phyloP scores from a whole-genome alignment of 2,329 filamentous ascomycete species.

The Raffaelea ambrosiae region DNA sequence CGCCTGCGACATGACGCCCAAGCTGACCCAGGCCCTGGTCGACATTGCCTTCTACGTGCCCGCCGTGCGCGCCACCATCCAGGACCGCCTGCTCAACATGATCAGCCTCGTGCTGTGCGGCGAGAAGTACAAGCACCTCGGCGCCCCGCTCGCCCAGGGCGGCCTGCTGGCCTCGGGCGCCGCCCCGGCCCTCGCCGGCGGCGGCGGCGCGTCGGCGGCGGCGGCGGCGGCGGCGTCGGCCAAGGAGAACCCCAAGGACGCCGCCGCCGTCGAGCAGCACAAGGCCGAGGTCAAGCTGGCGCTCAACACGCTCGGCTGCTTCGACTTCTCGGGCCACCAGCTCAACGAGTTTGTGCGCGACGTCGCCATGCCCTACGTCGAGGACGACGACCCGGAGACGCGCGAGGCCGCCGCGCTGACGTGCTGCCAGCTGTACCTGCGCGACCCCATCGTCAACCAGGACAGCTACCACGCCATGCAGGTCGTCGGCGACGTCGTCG shows the following conservation, averaged over 20 bases:
- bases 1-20: constrained; percentile 87
- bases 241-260: constrained; percentile 72
- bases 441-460: constrained; percentile 95
- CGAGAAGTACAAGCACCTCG: constrained; percentile 83
- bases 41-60: constrained; percentile 99
- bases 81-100: constrained; percentile 89
- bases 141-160: constrained; percentile 55
- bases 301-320: constrained; percentile 91
- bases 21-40: constrained; percentile 87
- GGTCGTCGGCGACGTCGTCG: constrained; percentile 95
- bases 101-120: constrained; percentile 89
- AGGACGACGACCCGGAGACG: constrained; percentile 89
- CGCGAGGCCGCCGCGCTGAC: constrained; percentile 91
- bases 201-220: neutral
- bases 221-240: constrained; percentile 40
- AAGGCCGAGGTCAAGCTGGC: constrained; percentile 88
- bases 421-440: constrained; percentile 94
- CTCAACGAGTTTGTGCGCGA: constrained; percentile 98
- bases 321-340: constrained; percentile 88
- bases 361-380: constrained; percentile 95
- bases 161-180: neutral
- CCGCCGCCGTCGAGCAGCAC: constrained; percentile 67
- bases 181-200: neutral
- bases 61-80: constrained; percentile 84
- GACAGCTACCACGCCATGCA: constrained; percentile 95